Conservation (phyloP, 305 asterid genomes). For the Fraxinus ornus region DNA sequence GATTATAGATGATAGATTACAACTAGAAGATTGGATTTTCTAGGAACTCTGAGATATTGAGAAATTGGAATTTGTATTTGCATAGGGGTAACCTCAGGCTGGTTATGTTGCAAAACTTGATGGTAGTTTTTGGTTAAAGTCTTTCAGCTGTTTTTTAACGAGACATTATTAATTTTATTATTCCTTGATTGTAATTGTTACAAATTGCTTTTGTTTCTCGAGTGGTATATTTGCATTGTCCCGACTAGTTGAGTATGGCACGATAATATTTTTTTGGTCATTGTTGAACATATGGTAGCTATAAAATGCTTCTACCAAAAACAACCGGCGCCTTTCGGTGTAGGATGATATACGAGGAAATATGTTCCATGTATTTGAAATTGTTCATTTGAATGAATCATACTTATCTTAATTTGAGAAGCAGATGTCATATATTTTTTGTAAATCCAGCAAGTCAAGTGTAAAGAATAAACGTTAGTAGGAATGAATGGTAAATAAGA, state of each 20-base stretch:
- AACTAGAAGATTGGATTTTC: too few relatives aligned
- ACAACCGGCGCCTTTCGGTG: background rate
- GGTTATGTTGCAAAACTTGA: too few relatives aligned
- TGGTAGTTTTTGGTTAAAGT: too few relatives aligned
- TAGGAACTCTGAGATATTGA: too few relatives aligned
- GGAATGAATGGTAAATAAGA: slow-evolving; percentile 2
- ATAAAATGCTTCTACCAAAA: background rate
- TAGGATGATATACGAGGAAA: background rate
- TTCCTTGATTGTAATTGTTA: slow-evolving; percentile 3
- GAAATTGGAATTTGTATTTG: too few relatives aligned
- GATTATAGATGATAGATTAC: too few relatives aligned
- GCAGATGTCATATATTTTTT: background rate
- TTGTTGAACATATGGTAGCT: background rate
- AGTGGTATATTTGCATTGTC: background rate
- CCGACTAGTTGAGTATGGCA: background rate
- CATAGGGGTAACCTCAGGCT: too few relatives aligned
- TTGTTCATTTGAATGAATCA: background rate
- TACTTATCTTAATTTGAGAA: slow-evolving; percentile 15
- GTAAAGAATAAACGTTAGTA: background rate
- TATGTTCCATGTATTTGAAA: background rate
- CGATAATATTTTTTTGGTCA: background rate
- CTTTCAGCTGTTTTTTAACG: too few relatives aligned
- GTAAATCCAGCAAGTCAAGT: background rate
- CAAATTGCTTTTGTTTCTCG: slow-evolving; percentile 7
- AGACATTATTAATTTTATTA: background rate